Evolutionary conservation across 495 filamentous ascomycete genomes (phyloP).

Genomic region (Penicillium lividum): DNA sequence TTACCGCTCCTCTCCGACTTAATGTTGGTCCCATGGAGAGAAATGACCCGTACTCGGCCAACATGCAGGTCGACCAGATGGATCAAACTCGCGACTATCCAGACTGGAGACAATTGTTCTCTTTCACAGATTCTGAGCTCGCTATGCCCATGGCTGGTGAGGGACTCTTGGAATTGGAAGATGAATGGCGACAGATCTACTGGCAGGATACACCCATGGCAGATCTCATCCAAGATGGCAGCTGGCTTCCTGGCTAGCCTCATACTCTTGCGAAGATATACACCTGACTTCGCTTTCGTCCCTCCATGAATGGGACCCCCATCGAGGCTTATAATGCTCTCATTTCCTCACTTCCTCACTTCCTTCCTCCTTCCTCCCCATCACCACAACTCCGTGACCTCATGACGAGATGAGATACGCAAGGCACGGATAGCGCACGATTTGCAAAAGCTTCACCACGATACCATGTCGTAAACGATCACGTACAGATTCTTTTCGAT

Average conservation of each 20-base stretch:
- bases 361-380: neutral
- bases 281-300: no score
- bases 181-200: conserved; percentile 52
- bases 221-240: conserved; percentile 44
- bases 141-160: conserved; percentile 43
- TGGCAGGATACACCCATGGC: conserved; percentile 50
- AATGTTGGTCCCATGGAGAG: conserved; percentile 32
- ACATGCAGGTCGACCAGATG: conserved; percentile 35
- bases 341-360: neutral
- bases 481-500: conserved; percentile 22
- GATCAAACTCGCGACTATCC: conserved; percentile 41
- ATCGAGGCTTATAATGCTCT: neutral
- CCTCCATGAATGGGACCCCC: neutral
- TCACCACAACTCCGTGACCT: conserved; percentile 10
- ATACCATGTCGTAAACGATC: conserved; percentile 29
- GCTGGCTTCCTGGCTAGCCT: conserved; percentile 6
- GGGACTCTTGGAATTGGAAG: conserved; percentile 44
- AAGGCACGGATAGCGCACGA: conserved; percentile 19
- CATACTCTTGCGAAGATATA: neutral
- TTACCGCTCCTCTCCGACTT: conserved; percentile 33
- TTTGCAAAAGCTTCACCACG: conserved; percentile 18
- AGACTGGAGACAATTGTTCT: conserved; percentile 51
- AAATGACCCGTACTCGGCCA: conserved; percentile 26
- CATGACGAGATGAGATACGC: conserved; percentile 32
- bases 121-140: conserved; percentile 44